phyloP scores from a whole-genome alignment of 495 filamentous ascomycete species.

The Xylaria cubensis region DNA sequence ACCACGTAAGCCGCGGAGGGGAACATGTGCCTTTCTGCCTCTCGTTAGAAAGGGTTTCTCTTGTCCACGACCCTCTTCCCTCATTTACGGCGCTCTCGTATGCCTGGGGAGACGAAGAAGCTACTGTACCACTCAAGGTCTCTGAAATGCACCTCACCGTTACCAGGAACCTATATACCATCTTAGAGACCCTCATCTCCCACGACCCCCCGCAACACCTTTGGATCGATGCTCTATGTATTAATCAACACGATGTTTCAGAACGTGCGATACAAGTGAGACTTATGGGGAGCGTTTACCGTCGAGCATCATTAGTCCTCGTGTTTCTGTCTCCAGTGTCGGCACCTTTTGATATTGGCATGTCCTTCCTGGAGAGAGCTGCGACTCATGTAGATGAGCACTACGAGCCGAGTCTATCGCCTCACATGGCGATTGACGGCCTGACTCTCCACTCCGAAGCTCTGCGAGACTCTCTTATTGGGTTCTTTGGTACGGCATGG shows the following conservation, averaged over 20 bases:
- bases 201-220: not conserved
- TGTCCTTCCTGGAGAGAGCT: constrained; percentile 4
- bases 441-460: not conserved
- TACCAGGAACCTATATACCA: not conserved
- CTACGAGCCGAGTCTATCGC: constrained; percentile 2
- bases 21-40: not conserved
- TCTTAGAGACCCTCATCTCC: not conserved
- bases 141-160: not conserved
- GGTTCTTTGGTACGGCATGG: constrained; percentile 5
- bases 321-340: constrained; percentile 3
- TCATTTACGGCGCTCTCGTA: not conserved
- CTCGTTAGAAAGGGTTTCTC: not conserved
- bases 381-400: not conserved
- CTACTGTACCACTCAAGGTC: not conserved
- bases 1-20: not conserved
- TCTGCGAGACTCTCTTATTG: constrained; percentile 3
- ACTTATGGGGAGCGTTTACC: not conserved
- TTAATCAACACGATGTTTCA: not conserved
- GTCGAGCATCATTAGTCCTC: not conserved
- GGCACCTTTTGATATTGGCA: not conserved
- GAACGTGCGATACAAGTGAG: not conserved
- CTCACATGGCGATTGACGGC: not conserved
- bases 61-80: not conserved
- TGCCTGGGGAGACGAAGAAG: not conserved
- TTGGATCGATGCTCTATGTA: not conserved